phyloP scores from a whole-genome alignment of 176 grass and related monocot species.

The Tillandsia leiboldiana region DNA sequence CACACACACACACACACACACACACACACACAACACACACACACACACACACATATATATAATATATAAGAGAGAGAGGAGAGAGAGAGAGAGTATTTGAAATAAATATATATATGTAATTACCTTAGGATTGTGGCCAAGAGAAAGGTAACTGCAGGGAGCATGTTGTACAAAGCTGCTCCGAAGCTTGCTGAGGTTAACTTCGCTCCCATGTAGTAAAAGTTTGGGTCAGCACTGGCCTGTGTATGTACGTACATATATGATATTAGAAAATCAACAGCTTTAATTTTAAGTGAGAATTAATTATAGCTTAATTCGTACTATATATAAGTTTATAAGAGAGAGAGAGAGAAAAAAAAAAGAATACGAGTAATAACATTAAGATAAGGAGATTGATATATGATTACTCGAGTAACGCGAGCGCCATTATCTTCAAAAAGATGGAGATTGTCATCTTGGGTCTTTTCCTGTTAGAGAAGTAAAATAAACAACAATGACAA shows the following conservation, averaged over 20 bases:
- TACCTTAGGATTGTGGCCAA: constrained; percentile 49
- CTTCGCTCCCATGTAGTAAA: constrained; percentile 62
- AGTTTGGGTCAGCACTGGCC: constrained; percentile 81
- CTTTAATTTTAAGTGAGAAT: not conserved
- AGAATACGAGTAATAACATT: not conserved
- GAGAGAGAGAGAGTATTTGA: no score
- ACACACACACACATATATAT: no score
- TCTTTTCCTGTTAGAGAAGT: constrained; percentile 32
- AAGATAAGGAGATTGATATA: constrained; percentile 4
- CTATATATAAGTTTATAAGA: no score
- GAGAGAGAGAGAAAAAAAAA: not conserved
- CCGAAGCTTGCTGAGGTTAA: constrained; percentile 65
- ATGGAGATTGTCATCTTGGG: constrained; percentile 51
- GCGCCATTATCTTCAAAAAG: constrained; percentile 61
- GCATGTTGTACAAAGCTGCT: constrained; percentile 62
- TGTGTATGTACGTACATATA: constrained; percentile 4
- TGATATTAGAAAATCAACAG: not conserved
- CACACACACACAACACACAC: no score
- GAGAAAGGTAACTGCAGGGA: constrained; percentile 74
- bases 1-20: no score
- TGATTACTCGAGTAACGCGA: constrained; percentile 53
- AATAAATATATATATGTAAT: not conserved
- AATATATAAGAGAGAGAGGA: no score
- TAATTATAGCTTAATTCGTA: not conserved
- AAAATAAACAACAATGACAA: constrained; percentile 1